These are phyloP conservation scores for Orbilia oligospora DNA, from an alignment of 2,329 filamentous ascomycete species.

Conservation along the genomic window DNA sequence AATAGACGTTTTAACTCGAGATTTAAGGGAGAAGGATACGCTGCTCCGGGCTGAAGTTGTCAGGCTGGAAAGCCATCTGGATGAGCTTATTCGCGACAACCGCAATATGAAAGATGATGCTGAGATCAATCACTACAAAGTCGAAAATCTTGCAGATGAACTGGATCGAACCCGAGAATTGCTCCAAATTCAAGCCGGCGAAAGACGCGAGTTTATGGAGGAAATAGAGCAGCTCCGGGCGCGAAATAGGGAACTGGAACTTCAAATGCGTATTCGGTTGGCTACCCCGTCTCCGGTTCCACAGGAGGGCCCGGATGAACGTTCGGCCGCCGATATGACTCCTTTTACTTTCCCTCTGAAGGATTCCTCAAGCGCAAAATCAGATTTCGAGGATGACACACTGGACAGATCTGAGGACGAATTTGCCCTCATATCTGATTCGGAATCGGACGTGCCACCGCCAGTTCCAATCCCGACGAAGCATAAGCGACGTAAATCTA, in stretches of 20 bases:
- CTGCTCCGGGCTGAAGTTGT: slow-evolving; percentile 50
- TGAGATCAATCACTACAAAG: slow-evolving; percentile 59
- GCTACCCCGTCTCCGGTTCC: slow-evolving; percentile 54
- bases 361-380: slow-evolving; percentile 56
- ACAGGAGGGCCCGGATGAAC: slow-evolving; percentile 35
- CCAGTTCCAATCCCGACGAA: slow-evolving; percentile 37
- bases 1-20: slow-evolving; percentile 49
- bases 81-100: slow-evolving; percentile 52
- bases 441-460: slow-evolving; percentile 50
- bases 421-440: slow-evolving; percentile 51
- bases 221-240: slow-evolving; percentile 52
- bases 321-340: slow-evolving; percentile 33
- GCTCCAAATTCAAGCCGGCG: slow-evolving; percentile 56
- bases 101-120: slow-evolving; percentile 59
- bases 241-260: slow-evolving; percentile 54
- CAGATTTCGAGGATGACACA: slow-evolving; percentile 52
- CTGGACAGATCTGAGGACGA: slow-evolving; percentile 51
- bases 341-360: slow-evolving; percentile 50
- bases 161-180: slow-evolving; percentile 56
- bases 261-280: slow-evolving; percentile 51
- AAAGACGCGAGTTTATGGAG: slow-evolving; percentile 58
- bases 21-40: slow-evolving; percentile 55
- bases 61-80: slow-evolving; percentile 42
- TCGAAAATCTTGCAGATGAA: slow-evolving; percentile 56
- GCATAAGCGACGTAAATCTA: slow-evolving; percentile 56